phyloP scores from a whole-genome alignment of 1,284 basidiomycete species.

The Puccinia novopanici region DNA sequence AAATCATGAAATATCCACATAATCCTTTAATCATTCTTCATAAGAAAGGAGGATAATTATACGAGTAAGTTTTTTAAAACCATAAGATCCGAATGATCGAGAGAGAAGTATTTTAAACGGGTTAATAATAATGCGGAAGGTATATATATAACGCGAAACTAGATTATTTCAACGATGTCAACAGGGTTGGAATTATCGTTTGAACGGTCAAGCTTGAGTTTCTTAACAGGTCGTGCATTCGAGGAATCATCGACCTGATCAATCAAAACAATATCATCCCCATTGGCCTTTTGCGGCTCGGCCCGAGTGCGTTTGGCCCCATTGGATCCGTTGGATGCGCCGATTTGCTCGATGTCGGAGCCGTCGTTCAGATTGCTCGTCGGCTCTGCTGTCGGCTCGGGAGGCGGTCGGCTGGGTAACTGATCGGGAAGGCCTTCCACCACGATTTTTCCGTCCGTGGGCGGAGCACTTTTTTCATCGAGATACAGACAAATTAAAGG shows the following conservation, averaged over 20 bases:
- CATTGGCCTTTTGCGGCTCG: neutral
- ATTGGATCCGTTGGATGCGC: neutral
- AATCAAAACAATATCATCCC: conserved; percentile 17
- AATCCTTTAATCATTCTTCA: too few species aligned
- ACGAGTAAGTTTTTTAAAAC: too few species aligned
- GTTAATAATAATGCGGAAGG: too few species aligned
- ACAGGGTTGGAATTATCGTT: neutral
- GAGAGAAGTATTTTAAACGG: too few species aligned
- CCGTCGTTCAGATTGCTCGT: neutral
- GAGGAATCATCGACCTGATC: conserved; percentile 9
- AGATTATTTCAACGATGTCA: neutral
- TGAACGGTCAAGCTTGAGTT: conserved; percentile 16
- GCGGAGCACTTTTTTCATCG: neutral
- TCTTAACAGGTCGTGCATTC: conserved; percentile 3
- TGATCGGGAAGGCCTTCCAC: conserved; percentile 10
- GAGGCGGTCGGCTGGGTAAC: conserved; percentile 2
- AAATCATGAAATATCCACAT: too few species aligned
- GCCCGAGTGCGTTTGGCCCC: conserved; percentile 7
- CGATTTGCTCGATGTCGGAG: conserved; percentile 27
- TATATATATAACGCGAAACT: neutral
- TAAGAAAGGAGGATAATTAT: too few species aligned
- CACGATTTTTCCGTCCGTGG: neutral
- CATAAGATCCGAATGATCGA: too few species aligned
- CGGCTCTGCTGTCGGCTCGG: neutral
- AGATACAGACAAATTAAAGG: neutral